Base-by-base conservation (phyloP, 345 rosid genomes). In the Sonneratia caseolaris region DNA sequence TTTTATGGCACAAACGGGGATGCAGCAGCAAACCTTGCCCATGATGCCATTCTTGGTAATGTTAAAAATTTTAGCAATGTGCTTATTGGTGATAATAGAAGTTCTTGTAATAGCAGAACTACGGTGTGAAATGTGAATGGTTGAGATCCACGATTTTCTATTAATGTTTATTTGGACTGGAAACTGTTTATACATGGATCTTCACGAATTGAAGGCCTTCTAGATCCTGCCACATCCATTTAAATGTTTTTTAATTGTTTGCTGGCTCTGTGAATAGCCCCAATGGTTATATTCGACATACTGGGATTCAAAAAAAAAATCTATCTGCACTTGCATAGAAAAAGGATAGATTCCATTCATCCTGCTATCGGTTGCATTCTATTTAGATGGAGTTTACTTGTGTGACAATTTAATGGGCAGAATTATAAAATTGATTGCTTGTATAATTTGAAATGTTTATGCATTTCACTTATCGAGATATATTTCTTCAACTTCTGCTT, bases 31-130 rank as follows among this genome's bases (percentile, higher is more conserved):
- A 79, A 81, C 73, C 87, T 94, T 70, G 91, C 91, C 1, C 82
- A 77, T 77, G 98, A 91, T 79, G 96, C 98, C 55, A 84, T 91
- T 79, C 78, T 89, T 22, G 92, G 98, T 94, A 77, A 79, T 56
- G 56, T 42, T 68, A 10, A 68, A 14, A 27, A 48, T 40, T n/a
- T 68, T 43, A 43, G 32, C 37, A 11, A n/a, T 68, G 70, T 48
- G 55, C 19, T 43, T 40, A 13, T 65, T 65, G 68, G 42, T 64
- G 38, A 36, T 0, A 36, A 32, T 64, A 6, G 37, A 61, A 61
- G 14, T 0, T 61, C 66, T 61, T 61, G 2, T 61, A 32, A 36
- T 61, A 3, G 22, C 32, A 13, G 19, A 49, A 18, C 56, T 49
- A 16, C 19, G 12, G 56, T 49, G 16, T 21, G 59, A 18, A 53